These are phyloP conservation scores for Moniliophthora roreri DNA, from an alignment of 1,284 basidiomycete genomes.

Conservation along the genomic window DNA sequence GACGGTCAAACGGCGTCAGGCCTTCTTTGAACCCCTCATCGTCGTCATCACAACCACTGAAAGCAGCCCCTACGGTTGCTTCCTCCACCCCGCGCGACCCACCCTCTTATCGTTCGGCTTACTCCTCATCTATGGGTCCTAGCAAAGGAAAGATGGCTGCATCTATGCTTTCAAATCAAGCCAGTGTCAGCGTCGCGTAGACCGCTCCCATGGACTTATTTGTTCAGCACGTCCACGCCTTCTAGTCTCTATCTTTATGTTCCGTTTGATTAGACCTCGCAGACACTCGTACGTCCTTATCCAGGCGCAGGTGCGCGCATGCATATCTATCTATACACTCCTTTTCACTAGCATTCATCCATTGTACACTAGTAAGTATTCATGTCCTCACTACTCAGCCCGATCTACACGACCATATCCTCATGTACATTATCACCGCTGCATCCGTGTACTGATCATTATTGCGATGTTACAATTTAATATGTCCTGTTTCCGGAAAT, in stretches of 20 bases:
- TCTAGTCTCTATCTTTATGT: too few relatives aligned
- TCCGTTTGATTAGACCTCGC: too few relatives aligned
- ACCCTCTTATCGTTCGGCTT: not conserved
- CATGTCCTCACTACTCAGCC: not conserved
- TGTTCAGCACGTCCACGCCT: not conserved
- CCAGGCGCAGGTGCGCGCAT: not conserved
- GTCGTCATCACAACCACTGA: constrained; percentile 2
- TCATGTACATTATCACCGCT: too few relatives aligned
- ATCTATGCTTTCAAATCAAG: constrained; percentile 4
- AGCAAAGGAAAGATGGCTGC: constrained; percentile 7
- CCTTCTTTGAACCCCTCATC: not conserved
- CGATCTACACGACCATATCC: not conserved
- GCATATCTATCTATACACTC: not conserved
- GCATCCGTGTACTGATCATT: too few relatives aligned
- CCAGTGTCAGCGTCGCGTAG: constrained; percentile 7
- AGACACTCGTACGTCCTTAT: not conserved
- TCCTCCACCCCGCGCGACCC: not conserved
- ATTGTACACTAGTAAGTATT: not conserved
- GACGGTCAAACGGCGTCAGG: not conserved
- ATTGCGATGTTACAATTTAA: too few relatives aligned
- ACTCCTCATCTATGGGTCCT: constrained; percentile 1
- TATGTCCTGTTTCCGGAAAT: too few relatives aligned
- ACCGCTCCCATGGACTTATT: not conserved
- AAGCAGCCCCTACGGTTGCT: not conserved
- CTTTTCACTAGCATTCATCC: not conserved